A percentile compares a stretch with the other conserved stretches of the same genome.
These are phyloP conservation scores for Tolypocladium inflatum DNA, from an alignment of 2,329 filamentous ascomycete species.

Conservation along the genomic window DNA sequence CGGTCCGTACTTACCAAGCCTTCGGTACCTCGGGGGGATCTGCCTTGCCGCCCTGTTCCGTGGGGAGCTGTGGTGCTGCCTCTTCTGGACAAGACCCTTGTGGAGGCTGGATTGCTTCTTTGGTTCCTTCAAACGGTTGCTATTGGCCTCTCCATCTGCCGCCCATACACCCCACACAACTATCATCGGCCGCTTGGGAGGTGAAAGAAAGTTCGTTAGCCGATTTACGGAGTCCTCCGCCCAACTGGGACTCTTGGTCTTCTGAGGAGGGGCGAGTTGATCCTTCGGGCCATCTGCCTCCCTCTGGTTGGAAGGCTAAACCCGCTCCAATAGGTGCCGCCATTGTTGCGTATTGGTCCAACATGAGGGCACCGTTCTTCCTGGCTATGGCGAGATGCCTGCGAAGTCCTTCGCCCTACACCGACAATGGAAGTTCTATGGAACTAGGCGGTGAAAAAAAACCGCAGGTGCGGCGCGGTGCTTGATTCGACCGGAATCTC, in stretches of 20 bases:
- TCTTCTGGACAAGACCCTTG: neutral
- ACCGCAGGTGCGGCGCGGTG: neutral
- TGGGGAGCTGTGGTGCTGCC: too few relatives aligned
- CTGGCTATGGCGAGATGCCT: neutral
- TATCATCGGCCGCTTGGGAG: neutral
- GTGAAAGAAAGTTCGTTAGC: too few relatives aligned
- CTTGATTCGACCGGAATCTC: neutral
- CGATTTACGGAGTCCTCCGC: neutral
- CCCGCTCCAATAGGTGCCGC: neutral
- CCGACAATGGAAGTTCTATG: neutral
- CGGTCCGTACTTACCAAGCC: neutral
- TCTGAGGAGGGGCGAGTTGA: neutral
- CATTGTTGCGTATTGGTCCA: too few relatives aligned
- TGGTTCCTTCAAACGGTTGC: conserved; percentile 7
- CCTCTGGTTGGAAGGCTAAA: neutral
- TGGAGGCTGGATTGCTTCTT: conserved; percentile 18
- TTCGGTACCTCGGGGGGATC: neutral
- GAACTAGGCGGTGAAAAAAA: neutral
- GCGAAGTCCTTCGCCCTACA: neutral
- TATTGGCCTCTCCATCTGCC: conserved; percentile 11
- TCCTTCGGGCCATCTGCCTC: neutral
- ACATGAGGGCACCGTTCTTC: neutral
- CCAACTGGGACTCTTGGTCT: too few relatives aligned
- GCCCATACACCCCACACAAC: conserved; percentile 4
- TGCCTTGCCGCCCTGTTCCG: neutral